Conservation (phyloP, 2,329 filamentous ascomycete genomes). For the Clarireedia hainanense region DNA sequence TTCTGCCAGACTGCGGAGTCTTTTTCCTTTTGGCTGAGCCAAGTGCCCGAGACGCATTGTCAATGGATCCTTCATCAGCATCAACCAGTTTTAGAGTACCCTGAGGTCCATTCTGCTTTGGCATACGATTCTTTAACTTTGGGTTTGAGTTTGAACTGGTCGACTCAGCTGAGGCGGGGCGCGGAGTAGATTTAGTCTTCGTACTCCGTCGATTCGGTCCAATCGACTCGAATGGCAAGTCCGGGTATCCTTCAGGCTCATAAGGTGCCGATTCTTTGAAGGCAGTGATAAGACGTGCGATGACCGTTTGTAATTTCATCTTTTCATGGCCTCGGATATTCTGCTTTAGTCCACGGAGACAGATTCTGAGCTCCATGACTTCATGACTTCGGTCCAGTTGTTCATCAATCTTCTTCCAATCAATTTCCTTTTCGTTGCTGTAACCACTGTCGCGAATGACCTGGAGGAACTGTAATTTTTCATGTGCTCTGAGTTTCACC, state of each 20-base stretch:
- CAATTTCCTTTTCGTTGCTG: constrained; percentile 38
- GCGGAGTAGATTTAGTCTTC: background rate
- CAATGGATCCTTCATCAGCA: background rate
- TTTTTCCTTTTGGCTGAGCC: background rate
- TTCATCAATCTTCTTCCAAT: constrained; percentile 40
- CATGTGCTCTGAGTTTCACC: constrained; percentile 34
- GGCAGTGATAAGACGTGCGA: constrained; percentile 20
- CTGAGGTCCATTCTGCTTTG: background rate
- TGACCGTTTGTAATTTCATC: constrained; percentile 25
- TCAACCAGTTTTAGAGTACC: background rate
- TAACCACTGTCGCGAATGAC: constrained; percentile 37
- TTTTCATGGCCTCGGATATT: constrained; percentile 21
- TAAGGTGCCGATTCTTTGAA: constrained; percentile 20
- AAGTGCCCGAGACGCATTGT: background rate
- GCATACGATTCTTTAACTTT: constrained; percentile 4
- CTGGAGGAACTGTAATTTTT: constrained; percentile 38
- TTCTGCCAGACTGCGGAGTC: background rate
- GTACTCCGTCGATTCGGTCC: background rate
- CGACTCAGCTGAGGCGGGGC: background rate
- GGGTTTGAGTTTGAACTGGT: constrained; percentile 3
- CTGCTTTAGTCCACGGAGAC: constrained; percentile 23
- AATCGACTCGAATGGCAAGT: constrained; percentile 1
- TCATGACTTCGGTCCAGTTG: constrained; percentile 34
- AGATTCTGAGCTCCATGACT: constrained; percentile 22
- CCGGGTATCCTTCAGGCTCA: constrained; percentile 14